Evolutionary conservation across 2,329 filamentous ascomycete species (phyloP), one percentile per base, ranked within the genome.

Genomic region (Xenosphaeropsis pyriputrescens): DNA sequence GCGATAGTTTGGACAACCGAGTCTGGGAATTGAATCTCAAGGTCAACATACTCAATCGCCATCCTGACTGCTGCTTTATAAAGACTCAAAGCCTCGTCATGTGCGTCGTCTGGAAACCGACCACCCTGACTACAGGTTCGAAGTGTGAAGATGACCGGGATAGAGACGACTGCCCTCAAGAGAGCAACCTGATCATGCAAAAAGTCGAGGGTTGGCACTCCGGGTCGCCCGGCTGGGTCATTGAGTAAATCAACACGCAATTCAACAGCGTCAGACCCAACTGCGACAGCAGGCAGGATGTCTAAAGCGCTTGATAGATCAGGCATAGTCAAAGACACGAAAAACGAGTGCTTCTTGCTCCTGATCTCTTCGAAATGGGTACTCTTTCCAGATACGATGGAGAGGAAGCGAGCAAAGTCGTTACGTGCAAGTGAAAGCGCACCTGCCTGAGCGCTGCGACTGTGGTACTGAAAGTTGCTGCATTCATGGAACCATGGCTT

Each of bases 381-480:
- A 59, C 65, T 65, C 56, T 61, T 62, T 17, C 83, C 83, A 32
- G 72, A 79, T 41, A 89, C 75, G 26, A 79, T 66, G 30, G 68
- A 67, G 35, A 89, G 58, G 55, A 93, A 89, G 35, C 78, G 74
- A 14, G 66, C 64, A 50, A 93, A 91, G 51, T 89, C 81, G 35
- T 74, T 62, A 35, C 45, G 42, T 16, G 52, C 52, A 39, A 50
- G 40, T 9, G 50, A 51, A 18, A 56, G 41, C 19, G 47, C 50
- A 9, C 52, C 47, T 26, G 43, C 35, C n/a, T 50, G 47, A 29
- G 44, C 45, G 46, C 72, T 75, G 36, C 85, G 85, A 56, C 84
- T 93, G 62, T 89, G 83, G 62, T 94, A 96, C 49, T 93, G 77
- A 50, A 85, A 80, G 55, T 93, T 98, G 64, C 88, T 95, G 66